Percentiles rank a stretch among this genome's conserved stretches.
phyloP scores from a whole-genome alignment of 345 rosid genomes.

The Eucalyptus cladocalyx region DNA sequence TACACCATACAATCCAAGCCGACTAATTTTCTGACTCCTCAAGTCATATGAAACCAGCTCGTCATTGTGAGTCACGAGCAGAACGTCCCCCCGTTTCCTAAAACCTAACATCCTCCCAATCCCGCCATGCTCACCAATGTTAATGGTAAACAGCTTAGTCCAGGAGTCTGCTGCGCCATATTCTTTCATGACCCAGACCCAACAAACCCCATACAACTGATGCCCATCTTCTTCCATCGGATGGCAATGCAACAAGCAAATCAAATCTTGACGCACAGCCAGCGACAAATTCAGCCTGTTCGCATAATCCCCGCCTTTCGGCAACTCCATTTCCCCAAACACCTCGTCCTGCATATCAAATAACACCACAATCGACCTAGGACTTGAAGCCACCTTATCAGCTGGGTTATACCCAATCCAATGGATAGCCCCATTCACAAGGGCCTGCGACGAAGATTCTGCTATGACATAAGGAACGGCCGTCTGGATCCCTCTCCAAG shows the following conservation, averaged over 20 bases:
- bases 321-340: conserved; percentile 10
- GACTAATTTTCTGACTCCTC: background rate
- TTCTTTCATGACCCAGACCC: conserved; percentile 23
- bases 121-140: background rate
- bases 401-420: conserved; percentile 16
- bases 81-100: conserved; percentile 1
- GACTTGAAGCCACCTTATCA: background rate
- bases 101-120: conserved; percentile 2
- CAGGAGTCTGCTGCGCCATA: conserved; percentile 1
- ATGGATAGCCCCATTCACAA: conserved; percentile 13
- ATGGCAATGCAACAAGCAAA: conserved; percentile 7
- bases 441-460: conserved; percentile 4
- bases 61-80: background rate
- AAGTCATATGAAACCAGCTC: conserved; percentile 5
- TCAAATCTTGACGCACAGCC: background rate
- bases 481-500: conserved; percentile 7
- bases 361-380: background rate
- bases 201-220: background rate
- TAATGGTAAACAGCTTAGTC: conserved; percentile 2
- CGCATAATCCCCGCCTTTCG: background rate
- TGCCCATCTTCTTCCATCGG: background rate
- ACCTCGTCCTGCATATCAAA: conserved; percentile 5
- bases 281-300: conserved; percentile 1
- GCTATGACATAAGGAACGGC: background rate
- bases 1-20: conserved; percentile 3